phyloP scores from a whole-genome alignment of 306 rosid genomes.

The Alnus rubra region DNA sequence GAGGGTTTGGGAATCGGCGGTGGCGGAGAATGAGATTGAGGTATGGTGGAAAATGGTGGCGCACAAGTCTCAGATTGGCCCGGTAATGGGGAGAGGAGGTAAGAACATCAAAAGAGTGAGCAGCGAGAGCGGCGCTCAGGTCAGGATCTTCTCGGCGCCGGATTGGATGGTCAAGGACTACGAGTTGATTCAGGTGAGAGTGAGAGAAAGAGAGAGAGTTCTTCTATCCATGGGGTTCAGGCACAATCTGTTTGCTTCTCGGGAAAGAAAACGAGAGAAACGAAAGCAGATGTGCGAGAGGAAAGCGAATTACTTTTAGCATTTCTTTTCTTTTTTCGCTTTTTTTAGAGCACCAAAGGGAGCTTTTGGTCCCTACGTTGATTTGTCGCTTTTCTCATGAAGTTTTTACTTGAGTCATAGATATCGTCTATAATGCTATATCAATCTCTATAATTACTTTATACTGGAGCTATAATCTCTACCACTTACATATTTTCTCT shows the following conservation, averaged over 20 bases:
- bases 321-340: not conserved
- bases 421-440: not conserved
- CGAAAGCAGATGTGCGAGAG: not conserved
- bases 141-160: constrained; percentile 50
- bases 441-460: not conserved
- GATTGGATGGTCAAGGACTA: constrained; percentile 41
- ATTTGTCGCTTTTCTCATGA: not conserved
- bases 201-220: not conserved
- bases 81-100: constrained; percentile 67
- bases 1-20: constrained; percentile 53
- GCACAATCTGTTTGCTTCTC: not conserved
- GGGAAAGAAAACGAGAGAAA: constrained; percentile 3
- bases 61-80: constrained; percentile 53
- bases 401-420: not conserved
- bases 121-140: constrained; percentile 45
- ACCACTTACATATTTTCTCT: not conserved
- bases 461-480: too few relatives aligned
- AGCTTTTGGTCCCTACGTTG: not conserved
- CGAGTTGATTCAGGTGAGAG: constrained; percentile 54
- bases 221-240: not conserved
- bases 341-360: not conserved
- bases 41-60: constrained; percentile 50
- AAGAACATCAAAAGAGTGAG: constrained; percentile 43
- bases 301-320: not conserved
- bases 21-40: constrained; percentile 30